Evolutionary conservation across 805 yeast species (phyloP), one percentile per base, ranked within the genome.

Genomic region (Clavispora phyllophila): DNA sequence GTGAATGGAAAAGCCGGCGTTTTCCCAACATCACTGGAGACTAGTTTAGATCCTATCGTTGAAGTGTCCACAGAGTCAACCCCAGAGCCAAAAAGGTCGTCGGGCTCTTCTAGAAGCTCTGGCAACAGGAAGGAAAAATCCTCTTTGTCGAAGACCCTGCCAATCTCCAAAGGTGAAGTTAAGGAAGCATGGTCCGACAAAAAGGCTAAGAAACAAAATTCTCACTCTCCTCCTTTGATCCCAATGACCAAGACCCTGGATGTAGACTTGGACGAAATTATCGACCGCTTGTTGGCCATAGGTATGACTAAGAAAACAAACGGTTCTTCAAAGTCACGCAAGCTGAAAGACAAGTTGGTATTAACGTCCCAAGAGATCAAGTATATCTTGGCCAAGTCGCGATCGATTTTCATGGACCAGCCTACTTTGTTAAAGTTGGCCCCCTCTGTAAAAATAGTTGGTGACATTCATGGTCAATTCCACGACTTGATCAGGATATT

Each of bases 361-460:
- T 61, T 82, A 36, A 61, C 78, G 12, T 55, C 70, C 3, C 62
- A 70, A 51, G 87, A 82, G 53, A 70, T 82, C 36, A 80, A 75
- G 55, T 65, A 68, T 49, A 72, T 82, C 35, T 75, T 84, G 57
- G 69, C 76, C 17, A 76, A 70, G 48, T 74, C 85, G 5, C 66
- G 87, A 44, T 76, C 79, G 38, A 68, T 82, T 14, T 81, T 83
- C 42, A 55, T 82, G 58, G 68, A 64, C 9, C 90, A 83, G 53
- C 89, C 90, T 8, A 73, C 82, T 26, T 58, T 83, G 40, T 65
- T 83, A 46, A 78, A 80, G 50, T 63, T 83, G 46, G 80, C 84
- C 2, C 84, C 93, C 0, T 90, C 93, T 0, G 91, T 85, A 3
- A 86, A 86, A 59, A 78, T 86, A 45, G 91, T 85, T 6, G 93